Percentiles rank a stretch among this genome's conserved stretches.
Evolutionary conservation across 306 rosid genomes (phyloP).

Genomic region (Lathyrus sativus): DNA sequence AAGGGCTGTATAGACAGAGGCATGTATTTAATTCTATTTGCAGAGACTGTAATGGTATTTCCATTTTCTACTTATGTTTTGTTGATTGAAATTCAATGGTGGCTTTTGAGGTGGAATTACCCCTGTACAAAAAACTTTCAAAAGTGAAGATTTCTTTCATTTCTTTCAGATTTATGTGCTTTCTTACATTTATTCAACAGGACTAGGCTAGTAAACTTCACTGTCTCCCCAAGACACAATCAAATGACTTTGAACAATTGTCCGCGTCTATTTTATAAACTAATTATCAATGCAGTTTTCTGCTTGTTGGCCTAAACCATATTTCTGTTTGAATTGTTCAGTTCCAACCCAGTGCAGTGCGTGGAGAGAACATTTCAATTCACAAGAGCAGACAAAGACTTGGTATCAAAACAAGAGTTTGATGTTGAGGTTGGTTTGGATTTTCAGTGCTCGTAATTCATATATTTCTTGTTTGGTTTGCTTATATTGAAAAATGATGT

Average conservation of each 20-base stretch:
- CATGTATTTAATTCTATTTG: slow-evolving; percentile 12
- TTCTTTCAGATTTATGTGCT: not conserved
- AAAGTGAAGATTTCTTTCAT: slow-evolving; percentile 8
- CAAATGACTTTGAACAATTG: not conserved
- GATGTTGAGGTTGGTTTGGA: slow-evolving; percentile 82
- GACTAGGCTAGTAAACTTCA: slow-evolving; percentile 19
- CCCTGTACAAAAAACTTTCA: slow-evolving; percentile 2
- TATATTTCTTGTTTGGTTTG: slow-evolving; percentile 25
- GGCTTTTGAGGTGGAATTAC: slow-evolving; percentile 18
- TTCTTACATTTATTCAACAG: slow-evolving; percentile 5
- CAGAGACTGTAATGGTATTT: slow-evolving; percentile 8
- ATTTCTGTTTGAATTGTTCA: slow-evolving; percentile 43
- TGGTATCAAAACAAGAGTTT: slow-evolving; percentile 66
- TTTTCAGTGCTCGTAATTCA: slow-evolving; percentile 29
- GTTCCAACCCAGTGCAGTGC: slow-evolving; percentile 82
- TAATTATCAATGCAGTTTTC: slow-evolving; percentile 21
- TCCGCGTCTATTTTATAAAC: slow-evolving; percentile 2
- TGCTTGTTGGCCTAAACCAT: slow-evolving; percentile 33
- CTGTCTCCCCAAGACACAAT: slow-evolving; percentile 19
- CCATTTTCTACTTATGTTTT: slow-evolving; percentile 14
- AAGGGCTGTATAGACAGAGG: not conserved
- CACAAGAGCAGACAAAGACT: slow-evolving; percentile 75
- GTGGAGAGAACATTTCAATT: slow-evolving; percentile 87
- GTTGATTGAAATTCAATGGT: slow-evolving; percentile 8
- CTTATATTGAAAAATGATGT: slow-evolving; percentile 33